Evolutionary conservation across 208 protist genomes (phyloP).

Genomic region (Herpetomonas samuelpessoai): DNA sequence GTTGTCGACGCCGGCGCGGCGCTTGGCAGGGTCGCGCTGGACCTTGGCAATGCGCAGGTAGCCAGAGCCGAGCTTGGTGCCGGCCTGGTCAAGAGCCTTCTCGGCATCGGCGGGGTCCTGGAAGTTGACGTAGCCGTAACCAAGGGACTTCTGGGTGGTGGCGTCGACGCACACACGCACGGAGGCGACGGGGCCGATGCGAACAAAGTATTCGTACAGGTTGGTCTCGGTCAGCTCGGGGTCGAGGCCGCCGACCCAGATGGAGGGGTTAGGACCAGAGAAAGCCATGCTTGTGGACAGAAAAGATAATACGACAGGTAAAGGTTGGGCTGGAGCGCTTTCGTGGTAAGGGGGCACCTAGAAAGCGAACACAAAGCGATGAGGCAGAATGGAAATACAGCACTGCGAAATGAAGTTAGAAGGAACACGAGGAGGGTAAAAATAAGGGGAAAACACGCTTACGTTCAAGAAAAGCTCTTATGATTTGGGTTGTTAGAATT

Average conservation of each 20-base stretch:
- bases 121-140: slow-evolving; percentile 99
- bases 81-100: slow-evolving; percentile 97
- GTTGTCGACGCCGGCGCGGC: slow-evolving; percentile 97
- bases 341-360: too few relatives aligned
- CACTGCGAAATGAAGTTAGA: too few relatives aligned
- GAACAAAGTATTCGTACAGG: slow-evolving; percentile 98
- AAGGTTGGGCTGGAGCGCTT: too few relatives aligned
- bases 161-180: slow-evolving; percentile 98
- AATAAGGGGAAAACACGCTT: background rate
- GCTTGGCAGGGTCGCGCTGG: slow-evolving; percentile 97
- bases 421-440: background rate
- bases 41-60: slow-evolving; percentile 98
- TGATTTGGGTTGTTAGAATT: slow-evolving; percentile 32
- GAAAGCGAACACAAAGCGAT: too few relatives aligned
- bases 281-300: slow-evolving; percentile 37
- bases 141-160: slow-evolving; percentile 96
- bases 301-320: slow-evolving; percentile 21
- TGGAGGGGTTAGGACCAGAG: slow-evolving; percentile 88
- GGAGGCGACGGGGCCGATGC: slow-evolving; percentile 96
- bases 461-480: slow-evolving; percentile 3
- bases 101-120: slow-evolving; percentile 97
- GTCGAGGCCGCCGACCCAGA: slow-evolving; percentile 98
- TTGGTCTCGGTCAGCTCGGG: slow-evolving; percentile 94
- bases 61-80: slow-evolving; percentile 91
- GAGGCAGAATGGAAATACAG: too few relatives aligned